These are phyloP conservation scores for Scedosporium dehoogii DNA, from an alignment of 2,329 filamentous ascomycete genomes.

Conservation along the genomic window DNA sequence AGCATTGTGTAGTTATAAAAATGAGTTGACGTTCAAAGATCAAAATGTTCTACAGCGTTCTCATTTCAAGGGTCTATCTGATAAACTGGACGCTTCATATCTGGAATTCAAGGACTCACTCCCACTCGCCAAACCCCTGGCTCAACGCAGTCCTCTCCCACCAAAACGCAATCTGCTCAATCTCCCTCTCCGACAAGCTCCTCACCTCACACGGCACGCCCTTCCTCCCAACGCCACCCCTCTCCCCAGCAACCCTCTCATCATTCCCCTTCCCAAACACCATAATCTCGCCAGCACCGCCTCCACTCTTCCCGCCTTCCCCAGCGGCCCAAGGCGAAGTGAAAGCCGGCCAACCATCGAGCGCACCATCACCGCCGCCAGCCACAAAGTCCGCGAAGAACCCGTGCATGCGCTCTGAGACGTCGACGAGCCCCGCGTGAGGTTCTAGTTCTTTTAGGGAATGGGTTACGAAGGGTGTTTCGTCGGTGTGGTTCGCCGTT, in stretches of 20 bases:
- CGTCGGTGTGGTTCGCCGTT: constrained; percentile 38
- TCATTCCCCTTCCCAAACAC: constrained; percentile 53
- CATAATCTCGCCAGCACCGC: constrained; percentile 26
- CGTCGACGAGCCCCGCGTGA: constrained; percentile 25
- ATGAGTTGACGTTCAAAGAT: background rate
- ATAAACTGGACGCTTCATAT: no score
- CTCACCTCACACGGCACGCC: constrained; percentile 35
- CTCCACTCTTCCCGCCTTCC: constrained; percentile 9
- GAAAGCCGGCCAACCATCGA: constrained; percentile 31
- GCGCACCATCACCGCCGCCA: constrained; percentile 10
- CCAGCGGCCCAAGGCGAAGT: constrained; percentile 25
- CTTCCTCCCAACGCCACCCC: constrained; percentile 18
- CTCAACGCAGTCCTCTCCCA: constrained; percentile 42
- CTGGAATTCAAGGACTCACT: background rate
- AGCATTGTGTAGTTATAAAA: background rate
- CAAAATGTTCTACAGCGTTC: background rate
- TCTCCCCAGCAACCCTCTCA: constrained; percentile 28
- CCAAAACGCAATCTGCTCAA: constrained; percentile 49
- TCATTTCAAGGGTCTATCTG: background rate
- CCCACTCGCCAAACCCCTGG: constrained; percentile 26
- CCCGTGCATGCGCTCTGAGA: constrained; percentile 31
- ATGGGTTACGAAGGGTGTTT: constrained; percentile 32
- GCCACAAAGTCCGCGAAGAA: constrained; percentile 26
- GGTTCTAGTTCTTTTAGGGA: constrained; percentile 24
- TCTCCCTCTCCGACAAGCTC: constrained; percentile 31